A percentile compares a stretch with the other conserved stretches of the same genome.
Conservation (phyloP, 257 asterid genomes). For the Paulownia fortunei region DNA sequence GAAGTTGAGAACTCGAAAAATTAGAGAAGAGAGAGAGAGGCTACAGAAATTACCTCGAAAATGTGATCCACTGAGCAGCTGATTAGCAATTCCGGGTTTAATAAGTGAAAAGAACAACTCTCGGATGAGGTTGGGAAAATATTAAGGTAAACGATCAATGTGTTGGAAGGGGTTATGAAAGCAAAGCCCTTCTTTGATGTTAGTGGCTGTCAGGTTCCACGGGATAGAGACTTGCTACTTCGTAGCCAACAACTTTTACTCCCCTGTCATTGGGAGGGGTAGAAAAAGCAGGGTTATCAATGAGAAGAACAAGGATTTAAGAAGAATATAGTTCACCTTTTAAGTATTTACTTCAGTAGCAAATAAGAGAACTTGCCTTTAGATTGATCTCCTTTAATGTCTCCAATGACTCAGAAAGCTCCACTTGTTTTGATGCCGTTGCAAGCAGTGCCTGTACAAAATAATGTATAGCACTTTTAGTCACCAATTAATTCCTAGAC, state of each 20-base stretch:
- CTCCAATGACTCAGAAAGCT: slow-evolving; percentile 88
- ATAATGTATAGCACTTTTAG: slow-evolving; percentile 16
- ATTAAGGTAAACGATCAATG: not conserved
- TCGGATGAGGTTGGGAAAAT: slow-evolving; percentile 22
- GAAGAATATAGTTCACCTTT: not conserved
- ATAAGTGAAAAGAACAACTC: slow-evolving; percentile 30
- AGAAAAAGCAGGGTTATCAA: not conserved
- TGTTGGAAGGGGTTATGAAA: slow-evolving; percentile 7
- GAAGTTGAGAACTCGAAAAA: not conserved
- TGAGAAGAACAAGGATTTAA: not conserved
- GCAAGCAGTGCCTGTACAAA: slow-evolving; percentile 91
- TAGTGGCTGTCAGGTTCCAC: slow-evolving; percentile 40
- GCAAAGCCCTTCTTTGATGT: slow-evolving; percentile 22
- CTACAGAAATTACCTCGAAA: slow-evolving; percentile 35
- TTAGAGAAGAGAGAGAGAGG: not conserved
- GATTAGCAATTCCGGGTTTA: slow-evolving; percentile 24
- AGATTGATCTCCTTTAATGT: slow-evolving; percentile 59
- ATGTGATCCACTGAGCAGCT: slow-evolving; percentile 21
- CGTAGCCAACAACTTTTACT: slow-evolving; percentile 65
- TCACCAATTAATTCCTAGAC: slow-evolving; percentile 25
- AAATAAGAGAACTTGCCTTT: slow-evolving; percentile 54
- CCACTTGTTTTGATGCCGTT: slow-evolving; percentile 87
- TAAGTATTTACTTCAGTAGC: not conserved
- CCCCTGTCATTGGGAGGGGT: slow-evolving; percentile 46
- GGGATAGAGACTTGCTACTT: slow-evolving; percentile 54